phyloP scores from a whole-genome alignment of 306 rosid species.

The Prunus fruticosa region DNA sequence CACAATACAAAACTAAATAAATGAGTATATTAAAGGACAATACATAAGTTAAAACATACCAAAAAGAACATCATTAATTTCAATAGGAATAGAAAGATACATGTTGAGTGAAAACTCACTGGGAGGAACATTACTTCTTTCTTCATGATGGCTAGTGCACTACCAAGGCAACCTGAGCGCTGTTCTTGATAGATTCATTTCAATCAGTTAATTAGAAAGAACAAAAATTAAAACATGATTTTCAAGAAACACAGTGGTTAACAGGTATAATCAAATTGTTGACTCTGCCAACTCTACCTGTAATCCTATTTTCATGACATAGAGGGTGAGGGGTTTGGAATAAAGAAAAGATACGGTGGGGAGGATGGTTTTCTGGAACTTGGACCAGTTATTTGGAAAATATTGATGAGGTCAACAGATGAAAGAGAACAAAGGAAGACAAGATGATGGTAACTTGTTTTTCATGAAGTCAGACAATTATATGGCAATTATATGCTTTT shows the following conservation, averaged over 20 bases:
- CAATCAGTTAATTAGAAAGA: conserved; percentile 6
- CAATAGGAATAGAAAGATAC: neutral
- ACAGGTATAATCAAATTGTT: neutral
- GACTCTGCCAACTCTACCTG: neutral
- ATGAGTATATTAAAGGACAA: neutral
- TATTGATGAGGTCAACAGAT: neutral
- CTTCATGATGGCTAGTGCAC: conserved; percentile 77
- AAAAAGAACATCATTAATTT: neutral
- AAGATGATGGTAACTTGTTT: neutral
- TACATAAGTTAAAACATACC: neutral
- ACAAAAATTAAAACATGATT: neutral
- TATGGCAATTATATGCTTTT: neutral
- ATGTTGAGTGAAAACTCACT: conserved; percentile 39
- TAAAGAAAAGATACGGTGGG: neutral
- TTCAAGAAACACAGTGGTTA: neutral
- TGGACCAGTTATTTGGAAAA: neutral
- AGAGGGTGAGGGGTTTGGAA: neutral
- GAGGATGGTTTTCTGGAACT: neutral
- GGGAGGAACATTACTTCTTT: conserved; percentile 69
- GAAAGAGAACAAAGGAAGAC: neutral
- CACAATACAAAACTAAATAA: neutral
- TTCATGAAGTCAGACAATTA: neutral
- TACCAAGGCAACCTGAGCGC: conserved; percentile 88
- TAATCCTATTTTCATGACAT: neutral
- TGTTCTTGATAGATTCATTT: conserved; percentile 31